Base-by-base conservation (phyloP, 2,329 filamentous ascomycete species). In the Aspergillus aculeatus region DNA sequence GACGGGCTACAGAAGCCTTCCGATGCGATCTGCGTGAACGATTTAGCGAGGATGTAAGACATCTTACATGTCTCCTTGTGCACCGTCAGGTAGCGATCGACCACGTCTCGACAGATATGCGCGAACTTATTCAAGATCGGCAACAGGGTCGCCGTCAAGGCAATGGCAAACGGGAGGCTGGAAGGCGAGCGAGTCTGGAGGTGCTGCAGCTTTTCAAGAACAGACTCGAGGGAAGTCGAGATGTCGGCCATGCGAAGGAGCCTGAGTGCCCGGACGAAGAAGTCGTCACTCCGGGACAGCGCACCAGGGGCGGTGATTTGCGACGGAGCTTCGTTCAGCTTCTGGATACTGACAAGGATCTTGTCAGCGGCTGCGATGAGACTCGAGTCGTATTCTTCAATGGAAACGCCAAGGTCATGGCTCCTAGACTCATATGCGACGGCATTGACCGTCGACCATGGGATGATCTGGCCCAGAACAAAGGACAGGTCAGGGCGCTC, bases 1-100 rank as follows among this genome's bases (percentile, higher is more conserved):
- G 89, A 83, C 0, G 95, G 95, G 21, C 88, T 91, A 72, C 95
- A 99, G 81, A 98, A 98, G 2, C 95, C 95, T 72, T 96, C 87
- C 0, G 86, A 84, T 1, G 90, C 87, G 53, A 99, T 84, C 60
- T 92, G 88, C 1, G 86, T 84, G 73, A 97, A 96, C 0, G 87
- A 85, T 53, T 88, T 91, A 35, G 88, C 85, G 49, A 99, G 83
- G 14, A 88, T 84, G 72, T 90, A 89, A 0, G 90, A 86, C 71
- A 96, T 84, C 66, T 89, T 89, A 67, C 87, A 89, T 2, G 87
- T 87, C 12, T 89, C 83, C 10, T 83, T 80, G 71, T 98, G 91
- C 7, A 93, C 78, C 1, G 81, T 78, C 1, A 85, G 77, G 61
- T 89, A 86, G 29, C 84, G 82, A 10, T 79, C 71, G 14, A 92